Evolutionary conservation across 257 asterid genomes (phyloP), one percentile per base, ranked within the genome.

Genomic region (Hygrophila difformis): DNA sequence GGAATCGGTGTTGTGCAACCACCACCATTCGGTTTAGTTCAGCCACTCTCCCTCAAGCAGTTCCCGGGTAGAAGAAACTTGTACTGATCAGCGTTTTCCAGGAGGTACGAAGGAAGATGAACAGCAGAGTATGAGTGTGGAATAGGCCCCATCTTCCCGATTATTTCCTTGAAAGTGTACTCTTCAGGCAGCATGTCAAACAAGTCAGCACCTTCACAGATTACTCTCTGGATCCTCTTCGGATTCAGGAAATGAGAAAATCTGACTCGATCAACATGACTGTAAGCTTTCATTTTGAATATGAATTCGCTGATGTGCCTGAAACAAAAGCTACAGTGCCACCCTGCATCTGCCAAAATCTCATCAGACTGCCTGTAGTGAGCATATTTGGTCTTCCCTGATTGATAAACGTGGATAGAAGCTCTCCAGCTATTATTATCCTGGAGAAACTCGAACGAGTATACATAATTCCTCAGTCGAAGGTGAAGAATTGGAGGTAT

Each of bases 301-400:
- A 59, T 69, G 36, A 78, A 78, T 16, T 78, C 83, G 34, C 66
- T 71, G 49, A 74, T 68, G 12, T 14, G 68, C 9, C 77, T 70
- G 52, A 78, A 78, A 64, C 87, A 78, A 53, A 78, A 78, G 83
- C 87, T 78, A 21, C 87, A 78, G 55, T 78, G 88, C 88, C 88
- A 78, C 28, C 88, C 88, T 3, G 88, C 64, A 40, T 75, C 84
- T 0, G 67, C 73, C 63, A 78, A 67, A 53, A 74, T 56, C 23
- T 49, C 49, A 24, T 75, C 73, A 0, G 84, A 63, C 50, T 63
- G 88, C 18, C 88, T 61, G 43, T 71, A 78, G 53, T 78, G 88
- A 1, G 75, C 88, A 38, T 78, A 78, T 36, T 71, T 61, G 5
- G 84, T 78, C 61, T 68, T 63, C 20, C 88, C 88, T 11, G 66